Evolutionary conservation across 1,139 yeast genomes (phyloP).

Genomic region (Pichia sp.): DNA sequence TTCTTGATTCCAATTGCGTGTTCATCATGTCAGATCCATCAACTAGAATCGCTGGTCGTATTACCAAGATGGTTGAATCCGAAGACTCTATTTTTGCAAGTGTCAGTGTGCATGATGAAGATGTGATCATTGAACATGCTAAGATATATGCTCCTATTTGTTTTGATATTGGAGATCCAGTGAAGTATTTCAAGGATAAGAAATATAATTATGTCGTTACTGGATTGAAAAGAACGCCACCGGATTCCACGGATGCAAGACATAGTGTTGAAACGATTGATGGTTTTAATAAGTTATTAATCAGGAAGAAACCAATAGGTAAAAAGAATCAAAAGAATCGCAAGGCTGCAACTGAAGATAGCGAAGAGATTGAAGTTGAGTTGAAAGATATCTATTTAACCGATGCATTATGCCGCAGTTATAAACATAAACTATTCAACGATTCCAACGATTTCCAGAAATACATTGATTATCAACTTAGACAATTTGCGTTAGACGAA

Average conservation of each 20-base stretch:
- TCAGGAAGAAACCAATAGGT: conserved; percentile 31
- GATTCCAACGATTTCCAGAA: conserved; percentile 19
- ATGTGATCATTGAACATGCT: conserved; percentile 4
- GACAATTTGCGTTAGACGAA: neutral
- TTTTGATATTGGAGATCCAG: conserved; percentile 41
- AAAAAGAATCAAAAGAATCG: neutral
- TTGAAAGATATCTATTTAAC: conserved; percentile 19
- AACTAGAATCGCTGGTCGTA: no score
- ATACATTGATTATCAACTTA: conserved; percentile 16
- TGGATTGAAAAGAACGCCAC: conserved; percentile 38
- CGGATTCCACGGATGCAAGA: conserved; percentile 16
- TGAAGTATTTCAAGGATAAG: conserved; percentile 29
- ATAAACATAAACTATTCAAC: conserved; percentile 24
- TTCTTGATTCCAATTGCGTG: conserved; percentile 7
- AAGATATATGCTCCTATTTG: conserved; percentile 34
- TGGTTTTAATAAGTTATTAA: conserved; percentile 52
- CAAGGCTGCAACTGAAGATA: neutral
- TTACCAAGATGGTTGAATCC: neutral
- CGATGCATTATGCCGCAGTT: conserved; percentile 5
- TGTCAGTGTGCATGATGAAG: conserved; percentile 5
- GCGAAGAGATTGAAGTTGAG: conserved; percentile 13
- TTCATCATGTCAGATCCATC: conserved; percentile 1
- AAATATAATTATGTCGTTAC: conserved; percentile 39
- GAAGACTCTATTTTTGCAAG: conserved; percentile 2
- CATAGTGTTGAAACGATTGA: conserved; percentile 36